Evolutionary conservation across 2,329 filamentous ascomycete species (phyloP).

Genomic region (Berkeleyomyces basicola): DNA sequence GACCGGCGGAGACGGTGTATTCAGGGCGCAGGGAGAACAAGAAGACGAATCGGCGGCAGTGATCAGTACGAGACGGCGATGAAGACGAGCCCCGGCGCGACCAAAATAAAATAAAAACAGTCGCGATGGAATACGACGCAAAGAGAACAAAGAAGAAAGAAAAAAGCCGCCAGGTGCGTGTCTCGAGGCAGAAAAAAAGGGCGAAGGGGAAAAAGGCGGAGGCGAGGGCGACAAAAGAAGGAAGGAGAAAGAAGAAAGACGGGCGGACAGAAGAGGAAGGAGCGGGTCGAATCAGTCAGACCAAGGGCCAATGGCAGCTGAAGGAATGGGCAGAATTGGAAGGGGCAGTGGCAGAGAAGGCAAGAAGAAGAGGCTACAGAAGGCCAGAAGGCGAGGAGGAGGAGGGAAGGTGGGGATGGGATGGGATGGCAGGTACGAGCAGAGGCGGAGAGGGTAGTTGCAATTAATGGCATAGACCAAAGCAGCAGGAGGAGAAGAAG

Average conservation of each 20-base stretch:
- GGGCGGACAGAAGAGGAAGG: background rate
- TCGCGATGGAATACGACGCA: background rate
- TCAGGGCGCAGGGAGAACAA: no score
- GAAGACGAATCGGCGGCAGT: background rate
- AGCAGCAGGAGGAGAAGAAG: background rate
- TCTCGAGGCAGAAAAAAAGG: background rate
- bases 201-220: background rate
- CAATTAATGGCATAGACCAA: background rate
- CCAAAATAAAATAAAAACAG: background rate
- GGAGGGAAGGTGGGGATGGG: background rate
- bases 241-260: constrained; percentile 1
- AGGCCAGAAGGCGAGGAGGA: background rate
- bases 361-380: constrained; percentile 1
- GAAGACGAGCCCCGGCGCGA: background rate
- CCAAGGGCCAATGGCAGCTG: background rate
- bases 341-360: background rate
- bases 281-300: background rate
- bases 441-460: constrained; percentile 14
- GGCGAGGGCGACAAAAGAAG: background rate
- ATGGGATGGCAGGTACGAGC: background rate
- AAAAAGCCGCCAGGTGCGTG: no score
- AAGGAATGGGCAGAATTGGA: constrained; percentile 4
- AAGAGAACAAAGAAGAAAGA: background rate
- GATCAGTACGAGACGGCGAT: background rate
- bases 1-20: background rate